Evolutionary conservation across 2,329 filamentous ascomycete species (phyloP).

Genomic region (Epichloe aotearoae): DNA sequence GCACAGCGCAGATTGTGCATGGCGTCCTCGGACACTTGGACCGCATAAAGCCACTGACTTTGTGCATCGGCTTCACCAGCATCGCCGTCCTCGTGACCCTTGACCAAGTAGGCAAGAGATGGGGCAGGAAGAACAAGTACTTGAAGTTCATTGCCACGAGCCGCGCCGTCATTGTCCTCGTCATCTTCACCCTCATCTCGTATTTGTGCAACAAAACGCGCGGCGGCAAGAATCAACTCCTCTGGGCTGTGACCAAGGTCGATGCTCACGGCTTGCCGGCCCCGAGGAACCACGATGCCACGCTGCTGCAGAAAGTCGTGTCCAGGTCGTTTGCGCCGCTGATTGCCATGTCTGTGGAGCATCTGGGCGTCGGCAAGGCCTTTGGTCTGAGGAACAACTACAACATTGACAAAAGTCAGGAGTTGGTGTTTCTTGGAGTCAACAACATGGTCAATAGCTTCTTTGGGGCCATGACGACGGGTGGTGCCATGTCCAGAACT

Average conservation of each 20-base stretch:
- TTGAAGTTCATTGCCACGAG: constrained; percentile 47
- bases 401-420: constrained; percentile 49
- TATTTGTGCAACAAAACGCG: constrained; percentile 46
- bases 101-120: constrained; percentile 43
- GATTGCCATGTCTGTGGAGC: constrained; percentile 47
- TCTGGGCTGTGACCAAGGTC: constrained; percentile 47
- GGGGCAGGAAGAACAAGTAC: constrained; percentile 42
- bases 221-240: constrained; percentile 23
- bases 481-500: constrained; percentile 54
- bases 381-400: constrained; percentile 51
- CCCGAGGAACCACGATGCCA: constrained; percentile 32
- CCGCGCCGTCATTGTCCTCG: constrained; percentile 44
- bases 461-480: constrained; percentile 50
- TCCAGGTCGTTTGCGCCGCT: constrained; percentile 45
- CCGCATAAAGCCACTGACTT: constrained; percentile 42
- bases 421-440: constrained; percentile 49
- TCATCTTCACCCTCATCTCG: constrained; percentile 50
- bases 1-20: constrained; percentile 43
- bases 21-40: constrained; percentile 44
- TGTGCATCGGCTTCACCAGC: constrained; percentile 44
- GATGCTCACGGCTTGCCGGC: constrained; percentile 38
- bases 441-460: constrained; percentile 52
- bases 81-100: constrained; percentile 43
- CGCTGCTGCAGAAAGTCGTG: constrained; percentile 39
- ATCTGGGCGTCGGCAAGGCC: constrained; percentile 50